A percentile compares a stretch with the other conserved stretches of the same genome.
These are phyloP conservation scores for Yamadazyma atmosphaerica DNA, from an alignment of 1,139 yeast genomes.

Conservation along the genomic window DNA sequence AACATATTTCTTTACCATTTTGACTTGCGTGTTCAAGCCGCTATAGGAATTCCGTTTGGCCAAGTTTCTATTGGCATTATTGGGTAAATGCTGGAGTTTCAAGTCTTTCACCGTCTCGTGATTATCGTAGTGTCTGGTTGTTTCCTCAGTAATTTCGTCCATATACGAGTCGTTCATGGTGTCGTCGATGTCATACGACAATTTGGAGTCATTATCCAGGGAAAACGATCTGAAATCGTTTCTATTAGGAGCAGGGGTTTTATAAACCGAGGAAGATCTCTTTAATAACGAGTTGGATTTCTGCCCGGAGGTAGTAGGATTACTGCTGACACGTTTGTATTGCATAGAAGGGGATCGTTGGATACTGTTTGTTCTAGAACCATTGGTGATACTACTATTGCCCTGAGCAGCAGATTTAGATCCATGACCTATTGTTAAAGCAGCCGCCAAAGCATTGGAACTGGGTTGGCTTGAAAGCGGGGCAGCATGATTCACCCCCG, in stretches of 20 bases:
- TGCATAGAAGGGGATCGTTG: conserved; percentile 16
- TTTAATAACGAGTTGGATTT: conserved; percentile 14
- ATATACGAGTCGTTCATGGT: conserved; percentile 29
- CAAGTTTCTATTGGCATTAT: conserved; percentile 4
- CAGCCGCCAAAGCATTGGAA: conserved; percentile 48
- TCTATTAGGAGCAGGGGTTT: conserved; percentile 14
- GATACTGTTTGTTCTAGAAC: conserved; percentile 14
- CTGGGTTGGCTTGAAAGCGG: conserved; percentile 37
- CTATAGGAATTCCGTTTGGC: conserved; percentile 6
- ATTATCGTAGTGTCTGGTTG: conserved; percentile 20
- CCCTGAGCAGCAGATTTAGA: conserved; percentile 9
- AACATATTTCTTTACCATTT: conserved; percentile 48
- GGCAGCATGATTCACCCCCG: conserved; percentile 45
- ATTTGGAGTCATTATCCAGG: conserved; percentile 5
- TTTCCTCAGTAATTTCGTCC: conserved; percentile 30
- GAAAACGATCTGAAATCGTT: background rate
- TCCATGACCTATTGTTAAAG: conserved; percentile 42
- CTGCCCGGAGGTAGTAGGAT: conserved; percentile 1
- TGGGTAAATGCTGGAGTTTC: conserved; percentile 19
- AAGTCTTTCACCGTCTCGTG: conserved; percentile 27
- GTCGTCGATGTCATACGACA: conserved; percentile 29
- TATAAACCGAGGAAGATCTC: conserved; percentile 16
- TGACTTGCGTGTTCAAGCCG: conserved; percentile 16
- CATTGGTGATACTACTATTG: background rate
- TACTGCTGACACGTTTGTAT: background rate